Base-by-base conservation (phyloP, 192 early-diverging fungal species). In the Podila horticola region DNA sequence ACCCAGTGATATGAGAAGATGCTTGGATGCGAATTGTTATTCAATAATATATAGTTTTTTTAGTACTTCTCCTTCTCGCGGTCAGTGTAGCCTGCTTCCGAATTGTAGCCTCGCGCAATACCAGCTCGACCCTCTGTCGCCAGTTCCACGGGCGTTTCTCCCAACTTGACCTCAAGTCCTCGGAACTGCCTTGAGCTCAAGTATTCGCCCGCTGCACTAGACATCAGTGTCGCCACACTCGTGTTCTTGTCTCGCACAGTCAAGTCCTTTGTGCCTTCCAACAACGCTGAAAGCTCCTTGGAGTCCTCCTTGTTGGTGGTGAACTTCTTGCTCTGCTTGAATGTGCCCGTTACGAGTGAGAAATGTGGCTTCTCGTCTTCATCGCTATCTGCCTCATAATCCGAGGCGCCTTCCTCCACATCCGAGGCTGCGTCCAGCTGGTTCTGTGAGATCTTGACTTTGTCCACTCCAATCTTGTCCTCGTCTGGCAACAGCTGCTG, bases 311-410 rank as follows among this genome's bases (percentile, higher is more conserved):
- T 69, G 28, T 67, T 84, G 12, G 57, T 67, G 34, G 69, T 79
- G 64, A 90, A 89, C 58, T 85, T 82, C 59, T 86, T 82, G 36
- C 67, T 79, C 64, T 90, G 82, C 82, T 93, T 92, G 48, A 93
- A 91, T 67, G 85, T 75, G 0, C 97, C 97, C 0, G 96, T 97
- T 19, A 97, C 87, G 29, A 99, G 76, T 24, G 97, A 99, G 74
- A 94, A 99, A 62, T 96, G 93, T 26, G 95, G 95, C 51, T 83
- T 88, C 36, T 95, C 95, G 59, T 94, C 91, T 17, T 84, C 84
- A 12, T 85, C 88, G 26, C 82, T 84, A 4, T 50, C 67, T 13
- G 45, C 26, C 58, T 67, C 51, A 31, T 64, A 69, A 13, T 49
- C 51, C 20, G 55, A 41, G 5, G 67, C 58, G 5, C 68, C 68